These are phyloP conservation scores for Phellopilus nigrolimitatus DNA, from an alignment of 1,284 basidiomycete species.

Conservation along the genomic window DNA sequence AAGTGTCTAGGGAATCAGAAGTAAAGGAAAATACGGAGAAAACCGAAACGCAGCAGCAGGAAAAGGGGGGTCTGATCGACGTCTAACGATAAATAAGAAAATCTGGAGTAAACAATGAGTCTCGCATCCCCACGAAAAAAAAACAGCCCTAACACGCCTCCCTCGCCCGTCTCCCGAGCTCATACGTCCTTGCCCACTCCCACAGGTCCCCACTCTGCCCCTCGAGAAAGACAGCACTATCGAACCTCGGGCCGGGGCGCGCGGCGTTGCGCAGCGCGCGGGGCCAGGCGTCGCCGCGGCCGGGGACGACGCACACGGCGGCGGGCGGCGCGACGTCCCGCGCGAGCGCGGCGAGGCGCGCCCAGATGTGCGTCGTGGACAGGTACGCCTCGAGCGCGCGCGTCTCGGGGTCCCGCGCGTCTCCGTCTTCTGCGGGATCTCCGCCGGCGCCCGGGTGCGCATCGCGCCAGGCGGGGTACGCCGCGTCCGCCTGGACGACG, in stretches of 20 bases:
- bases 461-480: neutral
- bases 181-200: slow-evolving; percentile 11
- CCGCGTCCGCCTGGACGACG: slow-evolving; percentile 8
- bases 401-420: neutral
- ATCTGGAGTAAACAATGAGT: too few relatives aligned
- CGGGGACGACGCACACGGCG: slow-evolving; percentile 11
- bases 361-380: slow-evolving; percentile 12
- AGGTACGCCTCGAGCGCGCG: slow-evolving; percentile 7
- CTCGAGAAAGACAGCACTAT: slow-evolving; percentile 11
- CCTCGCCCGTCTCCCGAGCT: slow-evolving; percentile 1
- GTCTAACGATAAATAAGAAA: too few relatives aligned
- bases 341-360: slow-evolving; percentile 1
- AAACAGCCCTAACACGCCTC: too few relatives aligned
- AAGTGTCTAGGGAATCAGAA: too few relatives aligned
- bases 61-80: too few relatives aligned
- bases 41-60: too few relatives aligned
- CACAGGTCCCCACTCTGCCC: slow-evolving; percentile 5
- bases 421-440: neutral
- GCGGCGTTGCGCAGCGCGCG: slow-evolving; percentile 3
- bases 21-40: too few relatives aligned
- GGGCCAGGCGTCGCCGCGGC: slow-evolving; percentile 4
- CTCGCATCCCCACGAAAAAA: too few relatives aligned
- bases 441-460: neutral
- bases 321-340: neutral
- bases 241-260: neutral